These are phyloP conservation scores for Fusarium napiforme DNA, from an alignment of 2,329 filamentous ascomycete species.

Conservation along the genomic window DNA sequence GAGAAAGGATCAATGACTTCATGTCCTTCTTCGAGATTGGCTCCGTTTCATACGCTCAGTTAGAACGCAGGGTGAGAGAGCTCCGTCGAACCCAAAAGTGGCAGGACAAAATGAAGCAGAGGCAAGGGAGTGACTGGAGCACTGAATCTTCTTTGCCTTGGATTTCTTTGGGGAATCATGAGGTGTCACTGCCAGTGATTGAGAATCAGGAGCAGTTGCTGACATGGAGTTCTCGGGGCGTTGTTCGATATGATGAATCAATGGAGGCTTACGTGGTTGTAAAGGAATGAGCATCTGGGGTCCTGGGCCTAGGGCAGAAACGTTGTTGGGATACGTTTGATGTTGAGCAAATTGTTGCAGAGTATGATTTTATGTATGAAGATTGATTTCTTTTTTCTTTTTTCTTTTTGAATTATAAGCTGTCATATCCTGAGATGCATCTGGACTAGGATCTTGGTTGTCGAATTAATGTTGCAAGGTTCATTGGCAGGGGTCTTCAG, in stretches of 20 bases:
- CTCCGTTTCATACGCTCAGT: not conserved
- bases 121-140: rapidly evolving
- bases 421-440: not conserved
- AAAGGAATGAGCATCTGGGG: no score
- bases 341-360: no score
- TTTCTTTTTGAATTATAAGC: no score
- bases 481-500: not conserved
- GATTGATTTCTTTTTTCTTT: no score
- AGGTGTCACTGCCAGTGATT: not conserved
- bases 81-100: not conserved
- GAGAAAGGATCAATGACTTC: not conserved
- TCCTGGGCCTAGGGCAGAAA: no score
- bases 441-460: not conserved
- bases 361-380: no score
- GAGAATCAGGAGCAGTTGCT: not conserved
- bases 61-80: not conserved
- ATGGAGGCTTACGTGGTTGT: not conserved
- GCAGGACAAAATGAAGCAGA: not conserved
- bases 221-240: not conserved
- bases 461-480: not conserved
- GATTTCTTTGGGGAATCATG: rapidly evolving
- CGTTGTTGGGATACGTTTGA: no score
- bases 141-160: not conserved
- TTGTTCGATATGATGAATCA: not conserved
- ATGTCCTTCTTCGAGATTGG: rapidly evolving